Conservation (phyloP, 345 rosid genomes). For the Hibiscus mutabilis region DNA sequence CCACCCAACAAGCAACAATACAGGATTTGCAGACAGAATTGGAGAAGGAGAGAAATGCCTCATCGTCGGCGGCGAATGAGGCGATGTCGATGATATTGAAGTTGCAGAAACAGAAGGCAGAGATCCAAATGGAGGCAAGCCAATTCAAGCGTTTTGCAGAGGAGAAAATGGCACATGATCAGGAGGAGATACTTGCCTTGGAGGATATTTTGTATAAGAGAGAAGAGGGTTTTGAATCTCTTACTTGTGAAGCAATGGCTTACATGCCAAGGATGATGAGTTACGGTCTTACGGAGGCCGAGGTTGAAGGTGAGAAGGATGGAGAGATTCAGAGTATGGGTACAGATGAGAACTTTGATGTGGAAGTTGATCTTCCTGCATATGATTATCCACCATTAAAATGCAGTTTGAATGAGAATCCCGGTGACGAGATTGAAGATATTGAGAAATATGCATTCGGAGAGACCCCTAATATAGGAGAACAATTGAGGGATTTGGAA, state of each 20-base stretch:
- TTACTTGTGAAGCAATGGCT: constrained; percentile 79
- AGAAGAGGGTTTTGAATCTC: constrained; percentile 76
- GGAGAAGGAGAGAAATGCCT: constrained; percentile 94
- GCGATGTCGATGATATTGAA: constrained; percentile 98
- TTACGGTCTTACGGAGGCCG: constrained; percentile 65
- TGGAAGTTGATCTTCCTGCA: constrained; percentile 37
- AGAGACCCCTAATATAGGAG: constrained; percentile 50
- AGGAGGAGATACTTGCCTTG: constrained; percentile 59
- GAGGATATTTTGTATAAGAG: constrained; percentile 87
- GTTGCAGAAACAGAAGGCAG: constrained; percentile 97
- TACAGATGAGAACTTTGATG: constrained; percentile 37
- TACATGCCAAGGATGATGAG: constrained; percentile 96
- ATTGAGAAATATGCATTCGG: constrained; percentile 65
- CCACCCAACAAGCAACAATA: constrained; percentile 64
- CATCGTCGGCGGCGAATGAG: constrained; percentile 88
- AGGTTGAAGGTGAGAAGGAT: constrained; percentile 54
- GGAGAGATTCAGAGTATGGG: constrained; percentile 34
- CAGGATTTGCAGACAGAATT: constrained; percentile 62
- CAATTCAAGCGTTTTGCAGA: constrained; percentile 85
- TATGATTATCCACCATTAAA: constrained; percentile 76
- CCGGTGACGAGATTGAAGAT: constrained; percentile 51
- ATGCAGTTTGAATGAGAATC: constrained; percentile 63
- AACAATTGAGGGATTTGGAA: constrained; percentile 65
- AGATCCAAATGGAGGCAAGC: constrained; percentile 81
- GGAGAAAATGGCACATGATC: constrained; percentile 97